phyloP scores from a whole-genome alignment of 306 rosid genomes.

The Rosa chinensis region DNA sequence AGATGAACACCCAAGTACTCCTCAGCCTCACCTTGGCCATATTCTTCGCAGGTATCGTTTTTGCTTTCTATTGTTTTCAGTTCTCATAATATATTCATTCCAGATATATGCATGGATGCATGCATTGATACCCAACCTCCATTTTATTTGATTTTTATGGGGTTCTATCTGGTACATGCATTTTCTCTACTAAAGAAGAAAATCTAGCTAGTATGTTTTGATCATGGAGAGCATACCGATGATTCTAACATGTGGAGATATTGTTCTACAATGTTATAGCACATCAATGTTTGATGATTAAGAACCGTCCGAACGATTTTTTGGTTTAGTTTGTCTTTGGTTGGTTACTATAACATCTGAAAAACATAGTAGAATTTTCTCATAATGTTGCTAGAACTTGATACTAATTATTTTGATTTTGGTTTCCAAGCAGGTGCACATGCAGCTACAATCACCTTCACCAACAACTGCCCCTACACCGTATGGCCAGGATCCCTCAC shows the following conservation, averaged over 20 bases:
- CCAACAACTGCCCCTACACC: constrained; percentile 42
- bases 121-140: neutral
- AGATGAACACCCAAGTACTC: constrained; percentile 29
- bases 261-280: neutral
- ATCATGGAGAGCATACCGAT: too few species aligned
- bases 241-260: too few species aligned
- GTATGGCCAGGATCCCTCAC: constrained; percentile 71
- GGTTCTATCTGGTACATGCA: neutral
- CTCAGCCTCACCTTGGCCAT: constrained; percentile 32
- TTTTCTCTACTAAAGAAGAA: neutral
- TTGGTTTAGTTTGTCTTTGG: too few species aligned
- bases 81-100: neutral
- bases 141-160: neutral
- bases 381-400: too few species aligned
- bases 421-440: constrained; percentile 31
- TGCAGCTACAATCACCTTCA: constrained; percentile 44
- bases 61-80: neutral
- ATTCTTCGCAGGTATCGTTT: constrained; percentile 36
- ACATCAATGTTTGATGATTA: neutral
- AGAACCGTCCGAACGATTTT: neutral
- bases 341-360: neutral
- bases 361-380: constrained; percentile 3
- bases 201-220: too few species aligned
- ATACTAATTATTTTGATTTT: neutral
- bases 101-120: neutral